Percentiles rank a stretch among this genome's conserved stretches.
These are phyloP conservation scores for Coemansia sp. DNA, from an alignment of 192 early-diverging fungal species.

Conservation along the genomic window DNA sequence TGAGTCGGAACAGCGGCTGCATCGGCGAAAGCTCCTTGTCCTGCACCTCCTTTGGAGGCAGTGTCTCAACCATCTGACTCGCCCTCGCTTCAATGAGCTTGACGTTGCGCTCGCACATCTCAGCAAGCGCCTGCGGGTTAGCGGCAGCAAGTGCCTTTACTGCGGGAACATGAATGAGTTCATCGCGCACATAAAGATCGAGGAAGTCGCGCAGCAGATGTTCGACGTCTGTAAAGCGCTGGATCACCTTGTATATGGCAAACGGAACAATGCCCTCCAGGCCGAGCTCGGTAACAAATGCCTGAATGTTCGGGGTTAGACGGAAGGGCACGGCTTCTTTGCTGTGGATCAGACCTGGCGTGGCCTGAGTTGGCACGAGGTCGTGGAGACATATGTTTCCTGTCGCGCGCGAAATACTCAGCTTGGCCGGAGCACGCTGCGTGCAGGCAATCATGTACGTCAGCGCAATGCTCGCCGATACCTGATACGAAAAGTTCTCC, in stretches of 20 bases:
- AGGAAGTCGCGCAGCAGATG: slow-evolving; percentile 91
- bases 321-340: slow-evolving; percentile 95
- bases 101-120: slow-evolving; percentile 55
- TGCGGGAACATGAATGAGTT: slow-evolving; percentile 73
- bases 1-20: slow-evolving; percentile 88
- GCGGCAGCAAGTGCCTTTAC: slow-evolving; percentile 57
- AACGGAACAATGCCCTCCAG: slow-evolving; percentile 90
- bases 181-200: slow-evolving; percentile 93
- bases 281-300: slow-evolving; percentile 90
- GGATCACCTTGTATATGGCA: slow-evolving; percentile 80
- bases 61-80: slow-evolving; percentile 37
- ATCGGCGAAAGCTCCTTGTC: slow-evolving; percentile 53
- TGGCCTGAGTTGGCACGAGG: slow-evolving; percentile 64
- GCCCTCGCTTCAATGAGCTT: slow-evolving; percentile 39
- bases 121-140: slow-evolving; percentile 40
- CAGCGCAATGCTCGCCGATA: slow-evolving; percentile 88
- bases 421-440: slow-evolving; percentile 84
- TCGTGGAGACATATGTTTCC: slow-evolving; percentile 90
- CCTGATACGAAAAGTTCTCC: slow-evolving; percentile 90
- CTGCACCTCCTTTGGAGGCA: slow-evolving; percentile 40
- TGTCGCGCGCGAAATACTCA: slow-evolving; percentile 78
- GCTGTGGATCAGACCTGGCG: slow-evolving; percentile 63
- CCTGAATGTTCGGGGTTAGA: slow-evolving; percentile 95
- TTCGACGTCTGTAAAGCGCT: slow-evolving; percentile 79
- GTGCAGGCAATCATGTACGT: slow-evolving; percentile 87